These are phyloP conservation scores for Coprinellus micaceus DNA, from an alignment of 768 basidiomycete species.

Conservation along the genomic window DNA sequence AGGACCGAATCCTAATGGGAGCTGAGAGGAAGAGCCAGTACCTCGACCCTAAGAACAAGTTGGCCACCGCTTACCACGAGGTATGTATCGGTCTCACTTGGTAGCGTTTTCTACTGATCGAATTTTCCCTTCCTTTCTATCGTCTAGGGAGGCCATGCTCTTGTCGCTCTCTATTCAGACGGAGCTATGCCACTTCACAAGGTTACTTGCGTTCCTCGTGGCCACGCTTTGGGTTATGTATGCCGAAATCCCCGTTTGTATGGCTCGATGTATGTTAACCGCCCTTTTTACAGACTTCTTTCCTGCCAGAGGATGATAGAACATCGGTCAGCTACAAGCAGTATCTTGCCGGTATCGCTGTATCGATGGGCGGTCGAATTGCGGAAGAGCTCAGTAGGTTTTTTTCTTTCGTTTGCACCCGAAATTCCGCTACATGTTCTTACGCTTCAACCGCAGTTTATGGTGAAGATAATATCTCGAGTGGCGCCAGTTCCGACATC, in stretches of 20 bases:
- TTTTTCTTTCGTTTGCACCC: slow-evolving; percentile 3
- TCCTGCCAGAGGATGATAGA: slow-evolving; percentile 75
- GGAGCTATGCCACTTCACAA: slow-evolving; percentile 97
- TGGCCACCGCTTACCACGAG: slow-evolving; percentile 96
- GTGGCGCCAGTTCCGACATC: slow-evolving; percentile 90
- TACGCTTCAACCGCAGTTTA: slow-evolving; percentile 53
- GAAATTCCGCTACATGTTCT: slow-evolving; percentile 16
- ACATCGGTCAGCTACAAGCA: slow-evolving; percentile 69
- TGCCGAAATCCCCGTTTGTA: slow-evolving; percentile 26
- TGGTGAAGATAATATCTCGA: slow-evolving; percentile 83
- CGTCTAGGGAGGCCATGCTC: slow-evolving; percentile 80
- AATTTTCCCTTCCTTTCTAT: slow-evolving; percentile 10
- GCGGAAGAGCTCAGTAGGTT: slow-evolving; percentile 84
- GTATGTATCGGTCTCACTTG: slow-evolving; percentile 31
- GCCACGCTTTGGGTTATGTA: slow-evolving; percentile 87
- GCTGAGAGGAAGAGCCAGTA: slow-evolving; percentile 89
- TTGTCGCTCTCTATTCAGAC: slow-evolving; percentile 91
- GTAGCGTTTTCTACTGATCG: slow-evolving; percentile 15
- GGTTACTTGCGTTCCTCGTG: slow-evolving; percentile 95
- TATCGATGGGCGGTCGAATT: slow-evolving; percentile 90
- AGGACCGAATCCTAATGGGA: slow-evolving; percentile 96
- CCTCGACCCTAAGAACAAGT: slow-evolving; percentile 82
- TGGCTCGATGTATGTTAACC: slow-evolving; percentile 10
- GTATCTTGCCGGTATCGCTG: slow-evolving; percentile 82
- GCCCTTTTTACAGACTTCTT: slow-evolving; percentile 56